Conservation (phyloP, 2,329 filamentous ascomycete species). For the Graphiopsis chlorocephala region DNA sequence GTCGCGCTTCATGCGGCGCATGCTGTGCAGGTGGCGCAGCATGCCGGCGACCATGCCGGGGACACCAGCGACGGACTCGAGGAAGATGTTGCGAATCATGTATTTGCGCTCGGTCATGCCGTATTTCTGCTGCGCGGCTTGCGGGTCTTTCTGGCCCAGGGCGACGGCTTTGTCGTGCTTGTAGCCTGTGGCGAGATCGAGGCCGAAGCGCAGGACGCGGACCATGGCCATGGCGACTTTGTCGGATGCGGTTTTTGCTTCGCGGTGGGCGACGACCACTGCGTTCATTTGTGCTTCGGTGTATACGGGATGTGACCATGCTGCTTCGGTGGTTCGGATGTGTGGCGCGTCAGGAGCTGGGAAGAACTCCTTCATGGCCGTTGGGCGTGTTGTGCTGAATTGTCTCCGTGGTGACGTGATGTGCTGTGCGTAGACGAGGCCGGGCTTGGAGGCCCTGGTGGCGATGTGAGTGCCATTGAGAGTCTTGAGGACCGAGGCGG, state of each 20-base stretch:
- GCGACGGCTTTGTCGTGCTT: slow-evolving; percentile 61
- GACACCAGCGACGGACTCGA: slow-evolving; percentile 91
- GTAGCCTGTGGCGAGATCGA: slow-evolving; percentile 79
- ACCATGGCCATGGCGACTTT: slow-evolving; percentile 75
- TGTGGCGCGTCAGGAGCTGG: slow-evolving; percentile 43
- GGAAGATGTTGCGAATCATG: slow-evolving; percentile 80
- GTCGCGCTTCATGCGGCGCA: slow-evolving; percentile 83
- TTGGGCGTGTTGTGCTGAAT: slow-evolving; percentile 41
- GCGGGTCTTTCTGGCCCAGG: slow-evolving; percentile 37
- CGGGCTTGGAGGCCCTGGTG: slow-evolving; percentile 31
- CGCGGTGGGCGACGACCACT: slow-evolving; percentile 73
- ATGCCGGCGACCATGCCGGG: slow-evolving; percentile 97
- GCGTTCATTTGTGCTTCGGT: slow-evolving; percentile 73
- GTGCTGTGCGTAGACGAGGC: slow-evolving; percentile 34
- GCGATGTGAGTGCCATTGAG: slow-evolving; percentile 33
- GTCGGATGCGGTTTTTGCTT: slow-evolving; percentile 71
- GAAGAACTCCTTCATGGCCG: slow-evolving; percentile 46
- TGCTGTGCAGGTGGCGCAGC: slow-evolving; percentile 80
- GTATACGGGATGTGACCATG: slow-evolving; percentile 57
- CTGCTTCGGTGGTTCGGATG: slow-evolving; percentile 45
- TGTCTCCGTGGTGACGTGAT: slow-evolving; percentile 28
- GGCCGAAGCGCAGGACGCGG: slow-evolving; percentile 70
- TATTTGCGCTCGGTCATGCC: slow-evolving; percentile 82
- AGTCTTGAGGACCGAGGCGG: slow-evolving; percentile 37
- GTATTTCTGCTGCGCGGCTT: slow-evolving; percentile 60